A percentile compares a stretch with the other conserved stretches of the same genome.
Conservation (phyloP, 202 grass and related monocot genomes). For the Setaria italica region DNA sequence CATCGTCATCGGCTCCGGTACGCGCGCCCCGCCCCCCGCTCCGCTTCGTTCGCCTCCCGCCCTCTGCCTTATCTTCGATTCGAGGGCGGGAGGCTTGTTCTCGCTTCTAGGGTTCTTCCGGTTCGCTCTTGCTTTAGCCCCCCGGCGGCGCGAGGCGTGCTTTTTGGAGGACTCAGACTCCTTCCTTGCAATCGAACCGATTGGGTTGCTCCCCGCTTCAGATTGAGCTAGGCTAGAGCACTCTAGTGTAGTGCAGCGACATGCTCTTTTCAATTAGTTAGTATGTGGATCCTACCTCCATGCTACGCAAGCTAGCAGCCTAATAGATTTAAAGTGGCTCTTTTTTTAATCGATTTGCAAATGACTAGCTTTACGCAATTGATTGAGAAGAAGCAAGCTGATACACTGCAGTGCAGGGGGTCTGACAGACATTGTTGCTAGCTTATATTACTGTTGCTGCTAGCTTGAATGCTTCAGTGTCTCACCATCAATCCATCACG, state of each 20-base stretch:
- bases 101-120: not conserved
- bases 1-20: conserved; percentile 83
- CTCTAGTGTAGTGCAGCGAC: not conserved
- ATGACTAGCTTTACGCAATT: not conserved
- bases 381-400: not conserved
- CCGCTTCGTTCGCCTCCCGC: too few species aligned
- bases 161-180: not conserved
- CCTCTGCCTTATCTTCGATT: not conserved
- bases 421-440: not conserved
- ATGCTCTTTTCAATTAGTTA: not conserved
- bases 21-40: not conserved
- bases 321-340: not conserved
- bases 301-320: not conserved
- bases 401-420: not conserved
- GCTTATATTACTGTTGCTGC: not conserved
- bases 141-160: not conserved
- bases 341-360: not conserved
- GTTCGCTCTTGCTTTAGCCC: not conserved
- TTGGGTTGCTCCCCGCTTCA: not conserved
- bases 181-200: not conserved
- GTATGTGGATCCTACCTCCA: not conserved
- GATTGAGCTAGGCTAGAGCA: not conserved
- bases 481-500: not conserved
- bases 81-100: not conserved
- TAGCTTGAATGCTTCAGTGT: not conserved